Evolutionary conservation across 345 rosid genomes (phyloP), one percentile per base, ranked within the genome.

Genomic region (Gossypioides kirkii): DNA sequence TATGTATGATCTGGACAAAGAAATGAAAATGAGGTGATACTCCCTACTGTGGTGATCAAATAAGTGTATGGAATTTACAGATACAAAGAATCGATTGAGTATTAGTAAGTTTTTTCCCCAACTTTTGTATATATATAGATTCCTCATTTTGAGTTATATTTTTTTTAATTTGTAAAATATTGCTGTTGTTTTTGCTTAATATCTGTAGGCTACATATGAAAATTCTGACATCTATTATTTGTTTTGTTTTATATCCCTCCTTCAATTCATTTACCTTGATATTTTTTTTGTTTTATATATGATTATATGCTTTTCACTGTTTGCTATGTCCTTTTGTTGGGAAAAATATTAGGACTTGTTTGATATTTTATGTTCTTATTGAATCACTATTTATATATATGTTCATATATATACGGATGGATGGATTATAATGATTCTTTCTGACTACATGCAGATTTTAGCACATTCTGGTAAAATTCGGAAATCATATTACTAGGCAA

Each of bases 1-100:
- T n/a, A 56, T 72, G 79, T 42, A 61, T 43, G 59, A 54, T 45
- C 54, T 66, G 10, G 77, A 59, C 56, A 53, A 59, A 66, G 55
- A 75, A 63, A 61, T 43, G 59, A 4, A 16, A 63, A 65, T 3
- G 25, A 62, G 61, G 32, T 47, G 58, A 47, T 52, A 52, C 23
- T 3, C 10, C 23, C 3, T 52, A 52, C 56, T 8, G 9, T 52
- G 56, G 56, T 52, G n/a, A 52, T 68, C 42, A 46, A 49, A 65
- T 42, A 18, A 5, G 52, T 20, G 49, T 23, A 55, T 20, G 46
- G 23, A 9, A 36, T 36, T 38, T 62, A 41, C 68, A 25, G 68
- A 62, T 62, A n/a, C 17, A 2, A 1, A 52, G 53, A 17, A 17
- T 52, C 22, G 8, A 17, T 52, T 17, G 16, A 6, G 56, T 52